Percentiles rank a stretch among this genome's conserved stretches.
These are phyloP conservation scores for Immersiella caudata DNA, from an alignment of 495 filamentous ascomycete species.

Conservation along the genomic window DNA sequence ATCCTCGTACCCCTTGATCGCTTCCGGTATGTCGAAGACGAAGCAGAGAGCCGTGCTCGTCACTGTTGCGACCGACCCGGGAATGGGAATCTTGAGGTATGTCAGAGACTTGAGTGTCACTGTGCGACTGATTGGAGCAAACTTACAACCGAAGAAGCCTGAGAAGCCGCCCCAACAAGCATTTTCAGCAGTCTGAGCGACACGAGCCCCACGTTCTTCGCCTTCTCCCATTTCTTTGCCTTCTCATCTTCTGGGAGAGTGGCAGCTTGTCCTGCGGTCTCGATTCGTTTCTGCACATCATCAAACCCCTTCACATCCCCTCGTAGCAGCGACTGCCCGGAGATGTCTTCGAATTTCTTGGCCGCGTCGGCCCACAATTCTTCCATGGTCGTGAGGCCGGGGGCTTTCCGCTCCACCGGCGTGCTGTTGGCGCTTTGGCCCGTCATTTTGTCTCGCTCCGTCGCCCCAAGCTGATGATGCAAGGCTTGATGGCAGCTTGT, in stretches of 20 bases:
- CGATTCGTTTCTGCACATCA: conserved; percentile 20
- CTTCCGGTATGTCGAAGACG: conserved; percentile 24
- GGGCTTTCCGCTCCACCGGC: background rate
- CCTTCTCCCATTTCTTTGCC: conserved; percentile 20
- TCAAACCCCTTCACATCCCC: conserved; percentile 22
- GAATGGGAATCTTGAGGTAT: conserved; percentile 14
- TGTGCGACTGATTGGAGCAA: background rate
- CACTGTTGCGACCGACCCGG: conserved; percentile 11
- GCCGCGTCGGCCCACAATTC: conserved; percentile 21
- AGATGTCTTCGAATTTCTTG: conserved; percentile 18
- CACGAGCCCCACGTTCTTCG: conserved; percentile 22
- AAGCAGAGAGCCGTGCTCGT: conserved; percentile 21
- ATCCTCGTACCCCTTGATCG: conserved; percentile 23
- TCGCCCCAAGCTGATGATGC: background rate
- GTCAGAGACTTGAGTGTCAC: background rate
- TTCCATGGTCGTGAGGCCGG: background rate
- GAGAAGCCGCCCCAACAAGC: conserved; percentile 21
- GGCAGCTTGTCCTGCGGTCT: background rate
- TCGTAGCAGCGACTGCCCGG: conserved; percentile 17
- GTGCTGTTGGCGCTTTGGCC: background rate
- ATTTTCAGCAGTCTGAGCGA: conserved; percentile 20
- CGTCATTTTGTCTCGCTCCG: background rate
- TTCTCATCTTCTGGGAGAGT: background rate
- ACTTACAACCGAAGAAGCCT: conserved; percentile 19
- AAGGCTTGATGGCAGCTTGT: background rate